Evolutionary conservation across 2,329 filamentous ascomycete species (phyloP), one percentile per base, ranked within the genome.

Genomic region (Cladosporium velox): DNA sequence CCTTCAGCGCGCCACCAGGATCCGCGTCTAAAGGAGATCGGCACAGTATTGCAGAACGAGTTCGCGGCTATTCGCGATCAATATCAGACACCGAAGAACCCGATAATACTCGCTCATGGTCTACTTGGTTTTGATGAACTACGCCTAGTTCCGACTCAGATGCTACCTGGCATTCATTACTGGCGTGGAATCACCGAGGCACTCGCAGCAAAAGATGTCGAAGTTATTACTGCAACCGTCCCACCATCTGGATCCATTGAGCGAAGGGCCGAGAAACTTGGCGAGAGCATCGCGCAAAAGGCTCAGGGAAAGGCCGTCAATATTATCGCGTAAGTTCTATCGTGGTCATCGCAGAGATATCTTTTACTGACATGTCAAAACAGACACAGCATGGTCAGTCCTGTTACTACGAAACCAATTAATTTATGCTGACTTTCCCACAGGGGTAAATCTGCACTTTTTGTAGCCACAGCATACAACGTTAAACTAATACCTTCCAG

Each of bases 51-150:
- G 54, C 71, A 74, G 32, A 86, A 90, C 75, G 85, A 90, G 70
- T 90, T 86, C 75, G 87, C 88, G 6, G 79, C 80, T 7, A 79
- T 90, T 59, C 81, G 84, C 58, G 80, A 85, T 15, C 77, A 82
- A 65, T 91, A 91, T 75, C 76, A 76, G 60, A 76, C 78, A 10
- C 85, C 82, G 51, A 85, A 85, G 72, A 74, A 88, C 70, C 85
- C 86, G 2, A 83, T 89, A 62, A 83, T 89, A 59, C 84, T 89
- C 11, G 87, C 87, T 4, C 87, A 89, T 76, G 87, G 87, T n/a
- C 80, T 89, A 12, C 77, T 89, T 24, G 87, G 87, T n/a, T 89
- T 89, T 74, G 85, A 88, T 70, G 86, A 89, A 72, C 75, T 89
- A 11, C 84, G 81, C 18, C 67, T 75, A 10, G 85, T 81, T 2